These are phyloP conservation scores for Podospora conica DNA, from an alignment of 495 filamentous ascomycete species.

Conservation along the genomic window DNA sequence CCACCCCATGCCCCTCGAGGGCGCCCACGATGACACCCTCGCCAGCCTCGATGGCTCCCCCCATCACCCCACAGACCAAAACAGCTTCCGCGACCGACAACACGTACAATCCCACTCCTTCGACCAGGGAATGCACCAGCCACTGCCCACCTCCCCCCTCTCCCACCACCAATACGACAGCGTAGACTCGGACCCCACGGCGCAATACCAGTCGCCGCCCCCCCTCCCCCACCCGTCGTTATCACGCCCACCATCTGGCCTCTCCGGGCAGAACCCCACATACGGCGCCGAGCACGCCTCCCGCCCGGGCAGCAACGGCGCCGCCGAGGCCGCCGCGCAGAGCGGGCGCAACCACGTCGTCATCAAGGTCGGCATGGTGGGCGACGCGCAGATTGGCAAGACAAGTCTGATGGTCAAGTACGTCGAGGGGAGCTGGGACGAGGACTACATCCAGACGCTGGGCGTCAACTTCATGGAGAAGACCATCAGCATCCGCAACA, in stretches of 20 bases:
- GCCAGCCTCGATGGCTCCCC: constrained; percentile 33
- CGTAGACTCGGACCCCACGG: constrained; percentile 32
- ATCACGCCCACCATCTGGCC: constrained; percentile 46
- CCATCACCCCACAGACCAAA: constrained; percentile 20
- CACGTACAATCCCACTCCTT: constrained; percentile 35
- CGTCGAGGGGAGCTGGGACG: constrained; percentile 97
- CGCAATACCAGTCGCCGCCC: constrained; percentile 38
- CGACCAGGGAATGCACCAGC: constrained; percentile 38
- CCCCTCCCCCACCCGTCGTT: constrained; percentile 32
- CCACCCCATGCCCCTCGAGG: constrained; percentile 13
- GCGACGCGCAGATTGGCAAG: constrained; percentile 98
- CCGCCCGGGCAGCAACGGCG: constrained; percentile 32
- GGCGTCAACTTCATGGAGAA: constrained; percentile 99
- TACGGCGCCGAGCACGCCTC: constrained; percentile 31
- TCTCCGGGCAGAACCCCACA: constrained; percentile 36
- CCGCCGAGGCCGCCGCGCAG: constrained; percentile 36
- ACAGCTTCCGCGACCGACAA: constrained; percentile 24
- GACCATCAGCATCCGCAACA: constrained; percentile 97
- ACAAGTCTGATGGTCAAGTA: constrained; percentile 99
- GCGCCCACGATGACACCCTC: constrained; percentile 34
- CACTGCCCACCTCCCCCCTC: constrained; percentile 27
- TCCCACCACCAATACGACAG: constrained; percentile 25
- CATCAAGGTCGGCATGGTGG: constrained; percentile 99
- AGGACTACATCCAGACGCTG: constrained; percentile 98
- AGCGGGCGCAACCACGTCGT: constrained; percentile 78